Base-by-base conservation (phyloP, 305 asterid species). In the Lippia alba region DNA sequence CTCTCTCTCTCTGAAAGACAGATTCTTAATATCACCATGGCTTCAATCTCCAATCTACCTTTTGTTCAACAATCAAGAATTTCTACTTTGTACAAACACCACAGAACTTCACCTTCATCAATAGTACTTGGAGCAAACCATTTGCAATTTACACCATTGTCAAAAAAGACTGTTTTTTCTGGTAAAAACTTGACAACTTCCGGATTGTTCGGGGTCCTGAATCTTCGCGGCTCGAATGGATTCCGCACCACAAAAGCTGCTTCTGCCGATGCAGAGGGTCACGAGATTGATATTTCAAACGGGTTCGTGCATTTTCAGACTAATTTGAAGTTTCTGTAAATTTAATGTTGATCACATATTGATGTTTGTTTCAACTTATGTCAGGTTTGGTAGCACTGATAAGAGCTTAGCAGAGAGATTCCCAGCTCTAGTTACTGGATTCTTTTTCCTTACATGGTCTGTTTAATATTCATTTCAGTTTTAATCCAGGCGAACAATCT, bases 391-490 rank as follows among this genome's bases (percentile, higher is more conserved):
- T 33, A 54, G 64, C 24, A 58, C 81, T 64, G 41, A 64, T 32
- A 72, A 83, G 72, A 80, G 84, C 69, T 62, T 81, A 64, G 73
- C 79, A 24, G 81, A 81, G 72, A 79, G 80, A 66, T 79, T 76
- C 68, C 86, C 86, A 69, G 82, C 84, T 81, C 70, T 81, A n/a
- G 84, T 84, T 67, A 84, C 86, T 39, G 88, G 88, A 51, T 84
- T 84, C 80, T 76, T 84, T 79, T 84, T 84, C 84, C 81, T 84
- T 71, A 69, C 82, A 56, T 84, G 88, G 86, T 81, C 20, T 74
- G 74, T 58, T 4, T 20, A 20, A 12, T 17, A 10, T 36, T 36
- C 15, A 12, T 40, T 9, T 65, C 12, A 14, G 49, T 10, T 8
- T 5, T 8, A 36, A 8, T 45, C 17, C 12, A 44, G 20, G 7